Base-by-base conservation (phyloP, 2,329 filamentous ascomycete genomes). In the Ascomycota sp. region DNA sequence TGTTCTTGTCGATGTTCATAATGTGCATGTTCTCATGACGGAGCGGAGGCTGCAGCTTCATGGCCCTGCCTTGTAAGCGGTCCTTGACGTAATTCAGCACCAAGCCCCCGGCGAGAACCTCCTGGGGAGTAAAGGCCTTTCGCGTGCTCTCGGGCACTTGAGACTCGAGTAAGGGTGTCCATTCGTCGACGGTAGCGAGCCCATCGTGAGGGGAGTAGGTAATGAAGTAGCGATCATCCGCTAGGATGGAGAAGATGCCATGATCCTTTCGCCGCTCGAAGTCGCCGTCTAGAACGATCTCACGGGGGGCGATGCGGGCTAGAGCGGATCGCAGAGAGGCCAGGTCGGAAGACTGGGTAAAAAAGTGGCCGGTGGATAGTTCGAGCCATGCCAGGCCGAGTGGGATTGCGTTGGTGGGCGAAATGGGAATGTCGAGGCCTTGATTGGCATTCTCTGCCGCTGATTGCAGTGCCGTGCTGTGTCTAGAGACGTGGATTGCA, bases 311-410 rank as follows among this genome's bases (percentile, higher is more conserved):
- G 37, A 95, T 76, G 19, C 86, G 73, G 20, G 85, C 78, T 30
- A 95, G 59, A 13, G 78, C 72, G 8, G 85, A 82, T n/a, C 79
- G 63, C 4, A 98, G 56, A 32, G 74, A 72, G 29, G 67, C 59
- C 7, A 85, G 52, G 13, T 74, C 73, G 1, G 78, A 75, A 12
- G 59, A 60, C 45, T 95, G 83, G 0, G 83, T 93, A 43, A 74
- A 82, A 52, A 98, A 98, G 42, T 86, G 79, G 10, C 89, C 89
- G 3, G 89, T 98, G 7, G 89, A 94, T 19, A 95, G 56, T 51
- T 98, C 89, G 28, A 95, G 59, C 89, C 89, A 98, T 25, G 89
- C 80, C 29, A 98, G 57, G 3, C 89, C 89, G 33, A 91, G 57
- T 27, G 53, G 52, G 30, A 39, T 33, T 22, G 33, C 30, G 21